These are phyloP conservation scores for Paraleonurus japonicus DNA, from an alignment of 257 asterid species.

Conservation along the genomic window DNA sequence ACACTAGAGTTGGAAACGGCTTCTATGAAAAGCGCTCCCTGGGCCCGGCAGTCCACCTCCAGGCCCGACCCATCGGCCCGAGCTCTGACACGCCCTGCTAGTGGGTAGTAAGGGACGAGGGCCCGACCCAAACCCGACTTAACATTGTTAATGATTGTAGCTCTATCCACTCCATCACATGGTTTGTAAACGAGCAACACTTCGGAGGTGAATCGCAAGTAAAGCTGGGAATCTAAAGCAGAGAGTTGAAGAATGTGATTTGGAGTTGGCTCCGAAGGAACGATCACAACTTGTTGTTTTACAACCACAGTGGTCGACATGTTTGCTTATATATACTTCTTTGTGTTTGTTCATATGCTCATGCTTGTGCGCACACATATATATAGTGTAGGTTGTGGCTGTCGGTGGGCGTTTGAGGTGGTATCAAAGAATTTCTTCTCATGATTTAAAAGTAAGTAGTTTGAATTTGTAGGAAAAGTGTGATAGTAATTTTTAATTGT, in stretches of 20 bases:
- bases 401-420: no score
- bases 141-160: conserved; percentile 24
- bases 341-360: no score
- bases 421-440: no score
- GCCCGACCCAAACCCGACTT: conserved; percentile 49
- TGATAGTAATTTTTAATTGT: no score
- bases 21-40: neutral
- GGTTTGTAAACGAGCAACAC: conserved; percentile 52
- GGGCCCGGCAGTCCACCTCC: neutral
- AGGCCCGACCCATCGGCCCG: neutral
- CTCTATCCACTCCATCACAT: conserved; percentile 23
- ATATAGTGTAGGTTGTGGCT: no score
- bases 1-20: neutral
- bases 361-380: no score
- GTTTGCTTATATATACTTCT: neutral
- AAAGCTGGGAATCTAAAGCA: conserved; percentile 64
- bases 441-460: no score
- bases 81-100: conserved; percentile 52
- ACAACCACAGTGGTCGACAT: conserved; percentile 55
- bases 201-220: conserved; percentile 60
- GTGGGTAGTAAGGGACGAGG: conserved; percentile 65
- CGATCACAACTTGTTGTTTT: conserved; percentile 45
- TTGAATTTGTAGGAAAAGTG: no score
- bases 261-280: conserved; percentile 62
- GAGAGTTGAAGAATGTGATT: conserved; percentile 56